Evolutionary conservation across 2,329 filamentous ascomycete genomes (phyloP).

Genomic region (Venturia carpophila): DNA sequence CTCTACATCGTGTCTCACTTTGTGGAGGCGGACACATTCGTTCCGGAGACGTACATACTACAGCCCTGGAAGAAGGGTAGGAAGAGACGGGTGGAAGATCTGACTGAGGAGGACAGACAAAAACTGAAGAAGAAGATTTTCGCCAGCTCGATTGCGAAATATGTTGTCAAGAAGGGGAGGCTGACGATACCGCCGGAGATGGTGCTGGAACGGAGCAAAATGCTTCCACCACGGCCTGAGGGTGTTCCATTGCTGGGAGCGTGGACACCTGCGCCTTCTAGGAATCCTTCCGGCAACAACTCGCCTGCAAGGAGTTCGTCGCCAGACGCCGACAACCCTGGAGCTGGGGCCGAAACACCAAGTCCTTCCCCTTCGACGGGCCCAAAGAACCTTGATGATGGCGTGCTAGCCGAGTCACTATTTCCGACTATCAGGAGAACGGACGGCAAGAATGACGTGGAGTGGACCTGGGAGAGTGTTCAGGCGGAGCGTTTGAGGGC

Average conservation of each 20-base stretch:
- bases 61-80: constrained; percentile 38
- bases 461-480: constrained; percentile 54
- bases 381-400: constrained; percentile 19
- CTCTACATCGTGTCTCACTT: constrained; percentile 42
- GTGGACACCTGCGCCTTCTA: not conserved
- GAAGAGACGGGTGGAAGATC: constrained; percentile 23
- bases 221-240: constrained; percentile 65
- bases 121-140: constrained; percentile 38
- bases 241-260: constrained; percentile 34
- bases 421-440: constrained; percentile 23
- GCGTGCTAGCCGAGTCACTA: constrained; percentile 23
- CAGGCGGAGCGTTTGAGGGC: constrained; percentile 51
- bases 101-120: constrained; percentile 25
- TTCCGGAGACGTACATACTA: constrained; percentile 29
- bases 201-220: constrained; percentile 59
- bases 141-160: constrained; percentile 42
- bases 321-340: not conserved
- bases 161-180: constrained; percentile 49
- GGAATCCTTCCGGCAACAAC: not conserved
- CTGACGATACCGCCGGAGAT: constrained; percentile 78
- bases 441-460: constrained; percentile 23
- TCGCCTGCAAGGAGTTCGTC: not conserved
- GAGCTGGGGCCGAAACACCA: constrained; percentile 21
- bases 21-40: constrained; percentile 34
- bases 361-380: constrained; percentile 22